Conservation (phyloP, 805 yeast genomes). For the Candida coleopterorum region DNA sequence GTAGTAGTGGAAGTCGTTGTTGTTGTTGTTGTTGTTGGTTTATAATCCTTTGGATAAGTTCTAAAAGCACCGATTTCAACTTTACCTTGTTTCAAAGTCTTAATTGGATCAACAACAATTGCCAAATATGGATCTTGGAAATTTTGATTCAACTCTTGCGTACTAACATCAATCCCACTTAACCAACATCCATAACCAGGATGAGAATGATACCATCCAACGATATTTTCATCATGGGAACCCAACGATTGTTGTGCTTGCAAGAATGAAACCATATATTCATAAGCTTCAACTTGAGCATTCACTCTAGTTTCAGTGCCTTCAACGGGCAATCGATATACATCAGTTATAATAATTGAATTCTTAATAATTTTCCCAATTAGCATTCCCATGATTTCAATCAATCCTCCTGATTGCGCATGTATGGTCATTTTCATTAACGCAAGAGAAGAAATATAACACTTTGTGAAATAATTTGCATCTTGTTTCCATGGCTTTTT, state of each 20-base stretch:
- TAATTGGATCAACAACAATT: slow-evolving; percentile 78
- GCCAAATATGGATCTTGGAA: slow-evolving; percentile 93
- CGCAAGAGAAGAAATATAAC: slow-evolving; percentile 66
- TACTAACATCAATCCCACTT: slow-evolving; percentile 87
- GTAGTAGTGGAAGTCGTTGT: slow-evolving; percentile 1
- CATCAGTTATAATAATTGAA: slow-evolving; percentile 68
- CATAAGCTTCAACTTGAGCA: slow-evolving; percentile 91
- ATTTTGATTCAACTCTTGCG: slow-evolving; percentile 79
- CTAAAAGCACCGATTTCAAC: slow-evolving; percentile 89
- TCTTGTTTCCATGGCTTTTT: slow-evolving; percentile 52
- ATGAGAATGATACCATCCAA: slow-evolving; percentile 97
- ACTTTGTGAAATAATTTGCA: slow-evolving; percentile 56
- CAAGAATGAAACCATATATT: slow-evolving; percentile 84
- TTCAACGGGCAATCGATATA: slow-evolving; percentile 84
- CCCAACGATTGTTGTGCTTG: slow-evolving; percentile 47
- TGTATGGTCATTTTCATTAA: slow-evolving; percentile 72
- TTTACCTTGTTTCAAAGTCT: slow-evolving; percentile 54
- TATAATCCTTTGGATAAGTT: slow-evolving; percentile 48
- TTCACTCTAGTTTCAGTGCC: slow-evolving; percentile 96
- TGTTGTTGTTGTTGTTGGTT: slow-evolving; percentile 1
- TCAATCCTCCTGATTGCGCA: slow-evolving; percentile 77
- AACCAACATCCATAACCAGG: slow-evolving; percentile 98
- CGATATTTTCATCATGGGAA: slow-evolving; percentile 51
- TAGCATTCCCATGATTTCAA: slow-evolving; percentile 94
- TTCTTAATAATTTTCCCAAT: slow-evolving; percentile 64